Evolutionary conservation across 163 green algal genomes (phyloP).

Genomic region (Scenedesmus sp.): DNA sequence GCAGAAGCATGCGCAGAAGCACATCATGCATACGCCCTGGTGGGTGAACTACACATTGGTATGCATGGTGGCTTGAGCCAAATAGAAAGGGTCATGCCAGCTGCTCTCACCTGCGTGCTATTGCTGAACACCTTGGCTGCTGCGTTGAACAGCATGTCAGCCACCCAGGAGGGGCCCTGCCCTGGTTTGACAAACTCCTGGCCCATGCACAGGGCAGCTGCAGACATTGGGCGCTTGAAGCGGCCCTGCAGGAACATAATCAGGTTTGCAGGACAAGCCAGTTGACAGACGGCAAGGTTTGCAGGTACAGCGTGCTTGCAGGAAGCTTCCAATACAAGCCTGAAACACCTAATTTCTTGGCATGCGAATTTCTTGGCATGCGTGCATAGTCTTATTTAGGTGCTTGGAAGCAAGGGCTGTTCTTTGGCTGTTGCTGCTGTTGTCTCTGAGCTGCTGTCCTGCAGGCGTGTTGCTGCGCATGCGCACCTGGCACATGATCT

Average conservation of each 20-base stretch:
- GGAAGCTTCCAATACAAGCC: background rate
- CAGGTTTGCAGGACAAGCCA: background rate
- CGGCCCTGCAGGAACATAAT: constrained; percentile 17
- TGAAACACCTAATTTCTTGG: background rate
- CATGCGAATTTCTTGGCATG: no score
- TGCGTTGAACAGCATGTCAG: constrained; percentile 38
- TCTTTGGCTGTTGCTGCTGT: background rate
- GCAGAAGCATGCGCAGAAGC: background rate
- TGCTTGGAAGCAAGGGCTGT: no score
- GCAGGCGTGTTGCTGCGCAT: background rate
- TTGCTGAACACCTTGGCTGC: constrained; percentile 41
- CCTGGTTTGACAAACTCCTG: constrained; percentile 53
- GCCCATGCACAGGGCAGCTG: constrained; percentile 37
- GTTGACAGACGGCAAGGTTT: background rate
- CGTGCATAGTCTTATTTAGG: no score
- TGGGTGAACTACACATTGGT: background rate
- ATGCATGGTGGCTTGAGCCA: background rate
- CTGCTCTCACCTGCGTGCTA: constrained; percentile 28
- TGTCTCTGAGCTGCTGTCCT: background rate
- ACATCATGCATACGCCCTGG: background rate
- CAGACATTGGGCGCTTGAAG: constrained; percentile 39
- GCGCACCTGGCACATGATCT: constrained; percentile 44
- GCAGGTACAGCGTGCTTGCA: background rate
- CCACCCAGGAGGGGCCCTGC: constrained; percentile 34
- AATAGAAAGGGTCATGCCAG: no score